Base-by-base conservation (phyloP, 495 filamentous ascomycete species). In the Podospora appendiculata region DNA sequence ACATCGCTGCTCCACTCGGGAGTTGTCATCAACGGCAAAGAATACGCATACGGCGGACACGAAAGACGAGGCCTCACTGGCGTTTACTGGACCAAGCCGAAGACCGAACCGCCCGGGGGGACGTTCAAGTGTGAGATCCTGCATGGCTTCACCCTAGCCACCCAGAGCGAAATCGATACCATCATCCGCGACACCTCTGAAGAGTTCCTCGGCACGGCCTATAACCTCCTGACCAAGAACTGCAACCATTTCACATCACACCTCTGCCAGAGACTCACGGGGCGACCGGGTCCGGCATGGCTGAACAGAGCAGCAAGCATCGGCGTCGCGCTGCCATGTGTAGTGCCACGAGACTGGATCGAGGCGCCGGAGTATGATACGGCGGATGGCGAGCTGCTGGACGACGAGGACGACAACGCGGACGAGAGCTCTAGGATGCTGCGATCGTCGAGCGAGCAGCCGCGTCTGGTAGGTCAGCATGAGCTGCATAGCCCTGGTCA, bases 21-120 rank as follows among this genome's bases (percentile, higher is more conserved):
- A 47, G 83, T 92, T 38, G 81, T 86, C n/a, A 85, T 92, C 58
- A 78, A 81, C 54, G 78, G 82, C 47, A 77, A 74, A 41, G 88
- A 92, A 70, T 92, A 90, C 61, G 88, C 88, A 4, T 92, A 83
- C 58, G 88, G 87, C n/a, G 88, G 88, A 0, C 88, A 92, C 62
- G 79, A 86, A 59, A 70, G 72, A 43, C 77, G 60, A n/a, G 75
- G 74, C 5, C 61, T 81, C 36, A 88, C 83, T 6, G 88, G 88
- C 32, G 88, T 91, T 7, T 92, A 90, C 68, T 88, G 80, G 80
- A 90, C 86, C 8, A 78, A 72, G 53, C 87, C 88, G 0, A 69
- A 71, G 46, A 75, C 73, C 2, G 81, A 84, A 32, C 86, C 86
- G 1, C 85, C 87, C 0, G 87, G 87, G 6, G 86, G 81, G 12